Conservation (phyloP, 2,329 filamentous ascomycete species). For the Botryotinia convoluta region DNA sequence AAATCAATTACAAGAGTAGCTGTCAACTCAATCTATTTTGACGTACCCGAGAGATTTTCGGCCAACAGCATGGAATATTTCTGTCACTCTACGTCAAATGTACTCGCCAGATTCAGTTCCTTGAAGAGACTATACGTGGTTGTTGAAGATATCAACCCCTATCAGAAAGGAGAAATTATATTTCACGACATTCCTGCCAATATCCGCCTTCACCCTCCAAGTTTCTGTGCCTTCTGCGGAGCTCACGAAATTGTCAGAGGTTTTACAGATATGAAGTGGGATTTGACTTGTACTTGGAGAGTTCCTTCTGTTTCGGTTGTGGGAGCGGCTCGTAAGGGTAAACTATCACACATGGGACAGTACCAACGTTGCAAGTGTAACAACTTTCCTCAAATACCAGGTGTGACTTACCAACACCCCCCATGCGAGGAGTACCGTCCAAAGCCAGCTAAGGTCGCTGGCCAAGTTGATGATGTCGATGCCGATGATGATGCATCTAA, state of each 20-base stretch:
- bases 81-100: not conserved
- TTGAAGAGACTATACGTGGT: not conserved
- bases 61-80: not conserved
- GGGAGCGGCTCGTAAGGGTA: too few species aligned
- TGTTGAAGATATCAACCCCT: conserved; percentile 12
- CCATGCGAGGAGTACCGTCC: not conserved
- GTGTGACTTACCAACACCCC: not conserved
- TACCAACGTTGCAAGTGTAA: not conserved
- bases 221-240: not conserved
- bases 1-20: not conserved
- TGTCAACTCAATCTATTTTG: conserved; percentile 7
- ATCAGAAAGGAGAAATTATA: not conserved
- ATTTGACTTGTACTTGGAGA: not conserved
- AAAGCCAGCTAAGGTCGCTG: too few species aligned
- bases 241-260: not conserved
- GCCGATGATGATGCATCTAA: not conserved
- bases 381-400: not conserved
- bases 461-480: not conserved
- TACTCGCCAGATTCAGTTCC: not conserved
- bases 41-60: not conserved
- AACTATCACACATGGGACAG: conserved; percentile 1
- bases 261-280: not conserved
- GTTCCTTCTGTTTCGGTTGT: not conserved
- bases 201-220: not conserved
- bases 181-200: not conserved